Evolutionary conservation across 768 basidiomycete genomes (phyloP), one percentile per base, ranked within the genome.

Genomic region (Pholiota molesta): DNA sequence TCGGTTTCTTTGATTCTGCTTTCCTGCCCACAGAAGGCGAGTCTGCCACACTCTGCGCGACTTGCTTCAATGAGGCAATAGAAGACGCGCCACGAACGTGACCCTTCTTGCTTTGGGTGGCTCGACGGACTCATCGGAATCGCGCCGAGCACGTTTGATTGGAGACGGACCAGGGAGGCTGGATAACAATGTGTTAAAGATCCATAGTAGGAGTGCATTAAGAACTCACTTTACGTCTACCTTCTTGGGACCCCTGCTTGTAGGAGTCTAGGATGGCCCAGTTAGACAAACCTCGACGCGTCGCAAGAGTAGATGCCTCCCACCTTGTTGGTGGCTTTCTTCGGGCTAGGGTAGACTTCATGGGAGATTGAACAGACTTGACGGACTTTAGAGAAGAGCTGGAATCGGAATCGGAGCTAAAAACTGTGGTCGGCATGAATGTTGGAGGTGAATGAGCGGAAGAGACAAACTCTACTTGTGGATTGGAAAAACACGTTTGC

Each of bases 1-100:
- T 33, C 57, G 66, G 64, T 62, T 71, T 72, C 66, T 70, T 72
- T 16, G 31, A 42, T 23, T 64, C 57, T 21, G 62, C 23, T 19
- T 53, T 53, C 35, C 9, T 49, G 5, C 21, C 47, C 3, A 49
- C 8, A 49, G 56, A 56, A 19, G 69, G 55, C 1, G 70, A 67
- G 26, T 65, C 65, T 6, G 65, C 65, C 7, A 60, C 59, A 52
- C 69, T 58, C 58, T 67, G 66, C 33, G 65, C 59, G 35, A 68
- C 56, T 39, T 68, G 72, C 66, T 75, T 78, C 59, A 79, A 69
- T 17, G 73, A 77, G 56, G 67, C 69, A 57, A 70, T 62, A 17
- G 78, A 73, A 1, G 75, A 71, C 11, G 67, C 54, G 17, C 66
- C 60, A 52, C 69, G 73, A 17, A 60, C 29, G 59, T 74, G 73